Conservation (phyloP, 768 basidiomycete genomes). For the Clavaria fumosa region DNA sequence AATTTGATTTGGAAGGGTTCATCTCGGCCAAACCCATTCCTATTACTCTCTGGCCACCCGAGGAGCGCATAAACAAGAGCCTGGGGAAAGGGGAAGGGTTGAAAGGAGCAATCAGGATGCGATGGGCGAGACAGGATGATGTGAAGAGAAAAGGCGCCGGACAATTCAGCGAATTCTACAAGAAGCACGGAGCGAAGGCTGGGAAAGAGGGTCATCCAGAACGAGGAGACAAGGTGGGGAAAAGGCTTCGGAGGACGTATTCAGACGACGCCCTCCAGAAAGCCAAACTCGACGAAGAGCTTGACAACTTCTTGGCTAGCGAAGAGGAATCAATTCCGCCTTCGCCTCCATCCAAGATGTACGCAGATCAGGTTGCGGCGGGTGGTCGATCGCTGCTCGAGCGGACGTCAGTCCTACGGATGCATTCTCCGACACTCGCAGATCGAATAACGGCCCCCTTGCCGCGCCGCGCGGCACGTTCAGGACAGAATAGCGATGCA, state of each 20-base stretch:
- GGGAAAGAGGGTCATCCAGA: slow-evolving; percentile 41
- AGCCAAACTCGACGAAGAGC: slow-evolving; percentile 44
- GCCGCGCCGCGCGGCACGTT: slow-evolving; percentile 26
- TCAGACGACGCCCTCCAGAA: slow-evolving; percentile 21
- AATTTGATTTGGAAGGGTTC: slow-evolving; percentile 40
- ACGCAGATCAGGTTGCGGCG: slow-evolving; percentile 41
- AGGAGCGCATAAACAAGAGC: slow-evolving; percentile 58
- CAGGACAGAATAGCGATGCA: slow-evolving; percentile 13
- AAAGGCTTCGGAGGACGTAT: slow-evolving; percentile 19
- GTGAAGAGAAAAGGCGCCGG: slow-evolving; percentile 68
- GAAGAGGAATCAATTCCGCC: slow-evolving; percentile 16
- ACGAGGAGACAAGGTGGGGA: slow-evolving; percentile 11
- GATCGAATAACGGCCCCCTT: slow-evolving; percentile 32
- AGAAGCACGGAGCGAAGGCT: slow-evolving; percentile 47
- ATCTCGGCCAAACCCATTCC: slow-evolving; percentile 57
- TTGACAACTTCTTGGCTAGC: slow-evolving; percentile 52
- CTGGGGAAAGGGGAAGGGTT: slow-evolving; percentile 56
- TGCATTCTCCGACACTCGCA: slow-evolving; percentile 22
- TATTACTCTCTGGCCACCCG: slow-evolving; percentile 61
- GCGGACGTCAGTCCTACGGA: slow-evolving; percentile 34
- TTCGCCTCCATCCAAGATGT: slow-evolving; percentile 46
- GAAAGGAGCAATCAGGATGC: slow-evolving; percentile 51
- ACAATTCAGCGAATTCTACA: slow-evolving; percentile 64
- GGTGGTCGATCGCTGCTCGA: slow-evolving; percentile 40
- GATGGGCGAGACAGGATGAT: slow-evolving; percentile 60